phyloP scores from a whole-genome alignment of 1,284 basidiomycete species.

The Malassezia arunalokei region DNA sequence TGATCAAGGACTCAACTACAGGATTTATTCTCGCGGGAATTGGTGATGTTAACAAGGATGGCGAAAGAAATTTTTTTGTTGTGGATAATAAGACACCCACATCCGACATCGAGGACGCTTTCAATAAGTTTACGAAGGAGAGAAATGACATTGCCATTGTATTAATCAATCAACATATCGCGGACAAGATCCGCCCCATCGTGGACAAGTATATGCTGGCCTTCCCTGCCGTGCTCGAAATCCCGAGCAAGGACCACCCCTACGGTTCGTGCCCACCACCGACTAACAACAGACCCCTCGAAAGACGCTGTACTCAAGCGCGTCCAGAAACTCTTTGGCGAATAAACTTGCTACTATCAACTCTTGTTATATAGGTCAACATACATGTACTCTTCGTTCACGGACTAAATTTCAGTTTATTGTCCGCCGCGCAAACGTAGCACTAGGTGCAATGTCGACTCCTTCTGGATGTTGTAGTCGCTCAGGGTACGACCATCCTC shows the following conservation, averaged over 20 bases:
- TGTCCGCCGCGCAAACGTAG: constrained; percentile 37
- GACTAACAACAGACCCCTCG: constrained; percentile 60
- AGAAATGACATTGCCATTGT: constrained; percentile 44
- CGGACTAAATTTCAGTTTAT: neutral
- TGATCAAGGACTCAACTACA: constrained; percentile 36
- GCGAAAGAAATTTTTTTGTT: constrained; percentile 42
- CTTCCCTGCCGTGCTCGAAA: constrained; percentile 92
- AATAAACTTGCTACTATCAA: neutral
- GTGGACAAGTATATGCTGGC: constrained; percentile 91
- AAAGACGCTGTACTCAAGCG: constrained; percentile 95
- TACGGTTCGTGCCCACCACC: constrained; percentile 39
- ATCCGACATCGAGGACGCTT: constrained; percentile 38
- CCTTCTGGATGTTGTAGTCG: constrained; percentile 48
- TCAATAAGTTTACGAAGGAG: constrained; percentile 32
- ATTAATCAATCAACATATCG: constrained; percentile 46
- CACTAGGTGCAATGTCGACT: constrained; percentile 37
- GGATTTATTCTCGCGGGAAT: constrained; percentile 44
- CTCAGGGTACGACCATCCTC: constrained; percentile 49
- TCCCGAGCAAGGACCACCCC: constrained; percentile 68
- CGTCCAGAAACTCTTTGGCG: constrained; percentile 59
- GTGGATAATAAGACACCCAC: constrained; percentile 40
- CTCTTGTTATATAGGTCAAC: neutral
- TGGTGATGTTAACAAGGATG: constrained; percentile 38
- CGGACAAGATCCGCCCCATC: constrained; percentile 83
- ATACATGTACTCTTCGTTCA: neutral